Evolutionary conservation across 345 rosid genomes (phyloP), one percentile per base, ranked within the genome.

Genomic region (Citrus australasica): DNA sequence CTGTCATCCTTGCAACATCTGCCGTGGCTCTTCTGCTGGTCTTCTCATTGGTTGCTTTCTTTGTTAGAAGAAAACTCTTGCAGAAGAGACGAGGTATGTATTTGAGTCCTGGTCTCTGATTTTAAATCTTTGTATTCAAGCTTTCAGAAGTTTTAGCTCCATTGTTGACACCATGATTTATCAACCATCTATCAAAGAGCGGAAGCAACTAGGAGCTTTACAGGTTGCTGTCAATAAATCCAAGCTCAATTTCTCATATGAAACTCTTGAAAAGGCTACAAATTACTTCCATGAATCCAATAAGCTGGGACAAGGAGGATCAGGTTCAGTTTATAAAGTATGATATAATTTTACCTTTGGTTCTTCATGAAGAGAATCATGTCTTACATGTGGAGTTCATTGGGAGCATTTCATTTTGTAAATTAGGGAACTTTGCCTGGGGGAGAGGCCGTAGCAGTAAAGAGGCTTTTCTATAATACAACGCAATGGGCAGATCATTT

Each of bases 401-500:
- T 60, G 33, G 48, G 60, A 13, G 9, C 32, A 17, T 35, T 63
- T 69, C 53, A 10, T 32, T 81, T 14, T 74, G 22, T 77, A 55
- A 67, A 78, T 74, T 64, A 92, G 95, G 98, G 98, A 76, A 80
- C 81, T 74, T 82, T 95, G 84, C 83, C 87, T 2, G 90, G 89
- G 75, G 93, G 96, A 66, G 89, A 73, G 60, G 77, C 79, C 33
- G 97, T 95, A 28, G 99, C 98, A 10, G 74, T 95, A 77, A 95
- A 95, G 88, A 91, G 98, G 83, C 89, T 95, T 11, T 90, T 92
- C 77, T 92, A 92, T 84, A 92, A 92, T 78, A 93, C 98, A 56
- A 90, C 84, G 32, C 99, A 93, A 80, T 95, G 99, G 98, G 99
- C 92, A 7, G 99, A 95, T 73, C 93, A 93, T 81, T 95, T 95